A percentile compares a stretch with the other conserved stretches of the same genome.
Evolutionary conservation across 2,329 filamentous ascomycete species (phyloP).

Genomic region (Scytalidium lignicola): DNA sequence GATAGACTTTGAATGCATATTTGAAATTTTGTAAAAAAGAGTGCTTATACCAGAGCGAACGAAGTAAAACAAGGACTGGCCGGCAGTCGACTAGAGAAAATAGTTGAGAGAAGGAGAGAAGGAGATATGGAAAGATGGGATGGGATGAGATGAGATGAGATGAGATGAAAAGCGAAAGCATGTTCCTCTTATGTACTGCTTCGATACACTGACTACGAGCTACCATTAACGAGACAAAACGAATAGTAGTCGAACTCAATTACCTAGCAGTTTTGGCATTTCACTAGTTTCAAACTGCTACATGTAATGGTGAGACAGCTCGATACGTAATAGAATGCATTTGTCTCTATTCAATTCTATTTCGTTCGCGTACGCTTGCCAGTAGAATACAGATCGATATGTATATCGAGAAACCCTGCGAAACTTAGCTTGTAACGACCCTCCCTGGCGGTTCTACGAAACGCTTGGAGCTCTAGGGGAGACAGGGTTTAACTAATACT

Average conservation of each 20-base stretch:
- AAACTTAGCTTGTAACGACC: neutral
- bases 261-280: neutral
- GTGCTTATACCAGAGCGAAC: constrained; percentile 3
- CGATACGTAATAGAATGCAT: neutral
- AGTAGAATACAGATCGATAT: neutral
- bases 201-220: neutral
- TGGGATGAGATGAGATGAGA: constrained; percentile 3
- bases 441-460: neutral
- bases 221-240: neutral
- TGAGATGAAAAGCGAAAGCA: constrained; percentile 3
- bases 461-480: neutral
- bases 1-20: constrained; percentile 23
- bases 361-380: neutral
- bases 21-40: constrained; percentile 7
- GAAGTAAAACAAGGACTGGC: constrained; percentile 19
- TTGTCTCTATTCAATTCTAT: neutral
- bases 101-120: too few relatives aligned
- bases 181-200: neutral
- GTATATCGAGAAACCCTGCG: neutral
- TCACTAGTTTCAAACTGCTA: neutral
- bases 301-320: neutral
- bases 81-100: constrained; percentile 19
- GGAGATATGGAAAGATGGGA: constrained; percentile 14
- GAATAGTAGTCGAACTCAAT: neutral
- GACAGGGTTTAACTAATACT: neutral